phyloP scores from a whole-genome alignment of 345 rosid genomes.

The Garcia nutans region DNA sequence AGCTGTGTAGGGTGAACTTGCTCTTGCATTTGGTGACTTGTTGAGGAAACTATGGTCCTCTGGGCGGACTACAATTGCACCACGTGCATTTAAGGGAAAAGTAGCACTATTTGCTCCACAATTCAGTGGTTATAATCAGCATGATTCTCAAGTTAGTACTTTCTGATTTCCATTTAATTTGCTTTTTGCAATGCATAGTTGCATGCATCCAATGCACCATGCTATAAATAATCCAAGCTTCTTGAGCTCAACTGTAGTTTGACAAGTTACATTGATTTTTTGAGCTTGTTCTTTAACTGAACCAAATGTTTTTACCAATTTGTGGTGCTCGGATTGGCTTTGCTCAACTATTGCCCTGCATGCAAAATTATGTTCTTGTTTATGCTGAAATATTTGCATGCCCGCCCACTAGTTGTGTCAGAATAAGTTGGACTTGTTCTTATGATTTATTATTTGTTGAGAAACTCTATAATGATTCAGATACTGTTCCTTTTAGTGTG shows the following conservation, averaged over 20 bases:
- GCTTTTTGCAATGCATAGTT: not conserved
- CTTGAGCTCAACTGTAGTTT: no score
- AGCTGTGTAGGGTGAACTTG: slow-evolving; percentile 86
- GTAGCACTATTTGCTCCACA: slow-evolving; percentile 90
- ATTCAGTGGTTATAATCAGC: slow-evolving; percentile 96
- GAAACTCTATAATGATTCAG: not conserved
- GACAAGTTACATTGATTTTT: no score
- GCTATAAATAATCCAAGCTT: no score
- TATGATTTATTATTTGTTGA: not conserved
- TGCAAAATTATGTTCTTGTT: not conserved
- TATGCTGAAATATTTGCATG: not conserved
- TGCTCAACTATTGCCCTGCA: no score
- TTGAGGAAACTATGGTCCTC: slow-evolving; percentile 83
- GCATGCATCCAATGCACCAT: no score
- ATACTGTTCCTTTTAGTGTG: not conserved
- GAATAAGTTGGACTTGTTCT: not conserved
- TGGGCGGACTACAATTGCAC: slow-evolving; percentile 59
- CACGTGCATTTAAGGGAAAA: slow-evolving; percentile 77
- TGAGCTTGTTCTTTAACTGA: no score
- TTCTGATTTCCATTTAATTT: not conserved
- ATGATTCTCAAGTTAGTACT: slow-evolving; percentile 87
- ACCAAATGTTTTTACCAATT: no score
- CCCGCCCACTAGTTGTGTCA: no score
- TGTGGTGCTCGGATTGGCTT: no score
- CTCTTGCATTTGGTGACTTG: slow-evolving; percentile 79